These are phyloP conservation scores for Dactylonectria estremocensis DNA, from an alignment of 2,329 filamentous ascomycete species.

Conservation along the genomic window DNA sequence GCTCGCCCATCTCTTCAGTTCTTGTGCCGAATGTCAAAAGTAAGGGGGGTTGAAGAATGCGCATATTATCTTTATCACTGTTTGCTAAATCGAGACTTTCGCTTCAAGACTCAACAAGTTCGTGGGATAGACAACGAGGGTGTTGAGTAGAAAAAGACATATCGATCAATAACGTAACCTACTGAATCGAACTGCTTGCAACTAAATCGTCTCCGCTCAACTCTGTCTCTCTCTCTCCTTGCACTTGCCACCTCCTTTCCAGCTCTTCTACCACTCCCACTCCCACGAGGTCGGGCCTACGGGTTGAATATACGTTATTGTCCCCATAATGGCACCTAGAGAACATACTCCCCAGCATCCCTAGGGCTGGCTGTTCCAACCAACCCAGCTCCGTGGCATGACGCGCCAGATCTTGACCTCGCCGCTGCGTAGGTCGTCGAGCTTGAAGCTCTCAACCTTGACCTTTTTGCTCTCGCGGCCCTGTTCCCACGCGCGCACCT, in stretches of 20 bases:
- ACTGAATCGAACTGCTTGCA: slow-evolving; percentile 51
- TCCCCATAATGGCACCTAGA: slow-evolving; percentile 34
- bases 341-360: slow-evolving; percentile 48
- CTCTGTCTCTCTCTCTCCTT: slow-evolving; percentile 4
- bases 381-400: slow-evolving; percentile 92
- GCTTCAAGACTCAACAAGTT: not conserved
- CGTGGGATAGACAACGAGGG: slow-evolving; percentile 15
- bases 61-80: not conserved
- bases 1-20: too few relatives aligned
- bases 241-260: slow-evolving; percentile 28
- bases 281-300: slow-evolving; percentile 34
- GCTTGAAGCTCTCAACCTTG: slow-evolving; percentile 92
- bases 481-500: slow-evolving; percentile 95
- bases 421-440: slow-evolving; percentile 91
- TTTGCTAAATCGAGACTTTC: not conserved
- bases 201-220: slow-evolving; percentile 41
- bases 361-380: slow-evolving; percentile 81
- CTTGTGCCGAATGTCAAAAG: too few relatives aligned
- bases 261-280: slow-evolving; percentile 24
- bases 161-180: slow-evolving; percentile 50
- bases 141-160: slow-evolving; percentile 34
- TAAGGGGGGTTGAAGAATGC: not conserved
- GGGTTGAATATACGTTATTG: slow-evolving; percentile 31
- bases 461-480: slow-evolving; percentile 94
- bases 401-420: slow-evolving; percentile 98